Evolutionary conservation across 1,284 basidiomycete genomes (phyloP), one percentile per base, ranked within the genome.

Genomic region (Somion occarium): DNA sequence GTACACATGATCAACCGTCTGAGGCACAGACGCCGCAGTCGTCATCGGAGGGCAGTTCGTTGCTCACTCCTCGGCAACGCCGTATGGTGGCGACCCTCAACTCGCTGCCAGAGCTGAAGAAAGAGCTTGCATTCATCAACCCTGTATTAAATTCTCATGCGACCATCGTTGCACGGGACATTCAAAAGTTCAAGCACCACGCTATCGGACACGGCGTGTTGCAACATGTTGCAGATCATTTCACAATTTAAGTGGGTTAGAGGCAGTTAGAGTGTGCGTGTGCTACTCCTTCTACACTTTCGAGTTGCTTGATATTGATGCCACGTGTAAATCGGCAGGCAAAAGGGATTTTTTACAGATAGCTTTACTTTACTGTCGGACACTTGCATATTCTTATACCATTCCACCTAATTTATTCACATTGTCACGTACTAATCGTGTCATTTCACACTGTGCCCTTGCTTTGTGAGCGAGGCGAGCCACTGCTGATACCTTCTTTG

Each of bases 191-290:
- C 59, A 69, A 76, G 57, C 58, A 68, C 15, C 83, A 88, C 59
- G 67, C 72, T 45, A 62, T 69, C 20, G 88, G 88, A 11, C 76
- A 81, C 61, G 78, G 78, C 37, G 77, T 89, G 3, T 49, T 91
- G 37, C 71, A 75, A 53, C 85, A 89, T 64, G 88, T 85, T 84
- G 86, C 84, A 20, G 75, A 80, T 54, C 73, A 77, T n/a, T 84
- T 90, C 48, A 64, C 73, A 25, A 50, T 79, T 23, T 73, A 51
- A 61, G 7, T 34, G 7, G 30, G 22, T 42, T n/a, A n/a, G n/a
- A n/a, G n/a, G n/a, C n/a, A n/a, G n/a, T 47, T 22, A 20, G 43
- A 26, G 7, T 44, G 43, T 30, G n/a, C n/a, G n/a, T n/a, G n/a
- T n/a, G n/a, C n/a, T n/a, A n/a, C n/a, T n/a, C n/a, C n/a, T n/a